Conservation (phyloP, 345 rosid species). For the Eutrema japonicum region DNA sequence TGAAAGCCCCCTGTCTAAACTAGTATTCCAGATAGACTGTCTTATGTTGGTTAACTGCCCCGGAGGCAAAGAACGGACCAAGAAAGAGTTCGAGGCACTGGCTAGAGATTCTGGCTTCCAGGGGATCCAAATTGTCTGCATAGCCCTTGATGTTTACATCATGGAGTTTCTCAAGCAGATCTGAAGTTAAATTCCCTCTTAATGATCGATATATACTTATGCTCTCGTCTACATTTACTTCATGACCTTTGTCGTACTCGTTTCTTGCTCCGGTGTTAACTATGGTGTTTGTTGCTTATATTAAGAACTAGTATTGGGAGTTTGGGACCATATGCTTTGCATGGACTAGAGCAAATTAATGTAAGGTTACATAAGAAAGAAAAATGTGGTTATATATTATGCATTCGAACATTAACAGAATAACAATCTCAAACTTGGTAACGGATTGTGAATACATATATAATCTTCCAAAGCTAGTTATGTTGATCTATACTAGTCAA, state of each 20-base stretch:
- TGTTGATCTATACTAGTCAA: constrained; percentile 10
- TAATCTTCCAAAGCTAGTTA: not conserved
- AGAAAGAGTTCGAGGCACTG: constrained; percentile 37
- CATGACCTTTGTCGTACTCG: too few species aligned
- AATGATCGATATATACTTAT: not conserved
- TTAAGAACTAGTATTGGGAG: too few species aligned
- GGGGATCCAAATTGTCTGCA: constrained; percentile 23
- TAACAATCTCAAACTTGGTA: constrained; percentile 12
- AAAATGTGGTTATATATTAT: not conserved
- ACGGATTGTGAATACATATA: constrained; percentile 3
- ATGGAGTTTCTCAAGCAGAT: constrained; percentile 53
- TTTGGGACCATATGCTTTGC: too few species aligned
- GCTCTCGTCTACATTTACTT: too few species aligned
- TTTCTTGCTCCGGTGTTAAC: too few species aligned
- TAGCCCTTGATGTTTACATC: constrained; percentile 2
- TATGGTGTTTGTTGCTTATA: too few species aligned
- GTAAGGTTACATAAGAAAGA: too few species aligned
- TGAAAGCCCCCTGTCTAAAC: constrained; percentile 51
- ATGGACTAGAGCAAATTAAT: too few species aligned
- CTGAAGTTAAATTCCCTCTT: not conserved
- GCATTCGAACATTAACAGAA: not conserved
- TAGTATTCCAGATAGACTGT: constrained; percentile 26
- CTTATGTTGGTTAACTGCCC: constrained; percentile 26
- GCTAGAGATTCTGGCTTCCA: constrained; percentile 45
- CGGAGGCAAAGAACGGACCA: constrained; percentile 47